Conservation (phyloP, 2,329 filamentous ascomycete genomes). For the Alternaria dauci region DNA sequence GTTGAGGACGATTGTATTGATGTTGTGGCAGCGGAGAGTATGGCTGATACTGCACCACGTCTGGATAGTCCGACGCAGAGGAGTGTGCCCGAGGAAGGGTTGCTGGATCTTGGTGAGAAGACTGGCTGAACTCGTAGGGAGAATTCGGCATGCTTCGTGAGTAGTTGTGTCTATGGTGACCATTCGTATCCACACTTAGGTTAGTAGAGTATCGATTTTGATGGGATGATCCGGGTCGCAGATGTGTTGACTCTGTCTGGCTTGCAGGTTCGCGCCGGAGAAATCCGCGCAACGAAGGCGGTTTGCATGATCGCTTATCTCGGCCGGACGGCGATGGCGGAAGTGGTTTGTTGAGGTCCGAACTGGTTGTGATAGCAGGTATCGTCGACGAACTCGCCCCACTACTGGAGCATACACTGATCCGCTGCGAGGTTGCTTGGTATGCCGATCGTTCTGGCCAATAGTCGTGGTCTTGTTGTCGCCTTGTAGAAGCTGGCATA, state of each 20-base stretch:
- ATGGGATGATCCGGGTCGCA: constrained; percentile 32
- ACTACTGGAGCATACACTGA: constrained; percentile 25
- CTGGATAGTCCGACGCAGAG: constrained; percentile 29
- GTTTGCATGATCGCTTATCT: constrained; percentile 35
- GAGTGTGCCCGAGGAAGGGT: constrained; percentile 33
- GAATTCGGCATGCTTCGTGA: constrained; percentile 49
- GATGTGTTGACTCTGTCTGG: constrained; percentile 32
- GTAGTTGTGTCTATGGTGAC: constrained; percentile 30
- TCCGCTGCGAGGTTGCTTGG: constrained; percentile 36
- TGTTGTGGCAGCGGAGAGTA: constrained; percentile 18
- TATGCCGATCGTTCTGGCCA: constrained; percentile 39
- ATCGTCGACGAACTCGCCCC: constrained; percentile 19
- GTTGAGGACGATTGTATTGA: constrained; percentile 8
- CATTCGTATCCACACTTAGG: constrained; percentile 34
- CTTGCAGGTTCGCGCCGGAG: constrained; percentile 37
- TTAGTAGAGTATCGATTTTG: constrained; percentile 26
- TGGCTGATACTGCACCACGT: constrained; percentile 24
- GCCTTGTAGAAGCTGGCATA: constrained; percentile 30
- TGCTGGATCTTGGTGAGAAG: constrained; percentile 17
- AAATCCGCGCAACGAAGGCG: constrained; percentile 36
- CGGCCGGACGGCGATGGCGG: constrained; percentile 36
- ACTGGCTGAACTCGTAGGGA: constrained; percentile 32
- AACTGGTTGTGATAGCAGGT: constrained; percentile 34
- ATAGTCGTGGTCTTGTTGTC: constrained; percentile 19
- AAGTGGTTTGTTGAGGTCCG: constrained; percentile 41